phyloP scores from a whole-genome alignment of 78 protist genomes.

The Emiliania huxleyi region DNA sequence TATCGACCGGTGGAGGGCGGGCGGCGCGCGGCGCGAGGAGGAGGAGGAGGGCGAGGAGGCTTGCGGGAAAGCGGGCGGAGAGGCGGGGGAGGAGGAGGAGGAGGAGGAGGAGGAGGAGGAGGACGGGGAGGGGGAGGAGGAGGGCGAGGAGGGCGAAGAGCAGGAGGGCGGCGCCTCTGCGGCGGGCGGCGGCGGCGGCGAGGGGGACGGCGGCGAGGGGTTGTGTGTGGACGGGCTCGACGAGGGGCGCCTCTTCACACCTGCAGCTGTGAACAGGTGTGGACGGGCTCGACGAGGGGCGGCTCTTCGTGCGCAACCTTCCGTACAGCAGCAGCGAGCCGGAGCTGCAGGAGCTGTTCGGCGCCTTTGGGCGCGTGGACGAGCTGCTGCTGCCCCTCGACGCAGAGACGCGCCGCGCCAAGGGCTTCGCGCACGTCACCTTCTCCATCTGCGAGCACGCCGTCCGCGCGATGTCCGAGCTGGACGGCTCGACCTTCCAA shows the following conservation, averaged over 20 bases:
- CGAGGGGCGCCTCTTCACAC: constrained; percentile 70
- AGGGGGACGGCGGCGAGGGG: too few species aligned
- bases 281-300: constrained; percentile 41
- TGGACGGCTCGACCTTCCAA: constrained; percentile 58
- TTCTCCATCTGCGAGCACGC: constrained; percentile 80
- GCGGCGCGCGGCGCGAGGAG: neutral
- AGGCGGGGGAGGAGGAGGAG: neutral
- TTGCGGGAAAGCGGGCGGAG: too few species aligned
- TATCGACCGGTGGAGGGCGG: neutral
- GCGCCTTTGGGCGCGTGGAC: constrained; percentile 54
- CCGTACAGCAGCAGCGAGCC: constrained; percentile 71
- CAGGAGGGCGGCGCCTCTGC: neutral
- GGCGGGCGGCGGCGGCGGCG: neutral
- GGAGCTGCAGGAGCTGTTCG: constrained; percentile 52
- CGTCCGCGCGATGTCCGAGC: neutral
- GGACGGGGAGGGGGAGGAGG: neutral
- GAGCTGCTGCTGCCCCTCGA: constrained; percentile 87
- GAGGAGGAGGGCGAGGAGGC: constrained; percentile 8
- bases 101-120: constrained; percentile 28
- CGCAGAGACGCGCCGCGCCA: constrained; percentile 59
- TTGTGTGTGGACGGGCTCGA: constrained; percentile 9
- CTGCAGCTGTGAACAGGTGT: too few species aligned
- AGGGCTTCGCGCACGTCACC: constrained; percentile 82
- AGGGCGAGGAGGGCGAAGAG: neutral
- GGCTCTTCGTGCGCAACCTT: constrained; percentile 75